Percentiles rank a stretch among this genome's conserved stretches.
These are phyloP conservation scores for Ligustrum vulgare DNA, from an alignment of 257 asterid genomes.

Conservation along the genomic window DNA sequence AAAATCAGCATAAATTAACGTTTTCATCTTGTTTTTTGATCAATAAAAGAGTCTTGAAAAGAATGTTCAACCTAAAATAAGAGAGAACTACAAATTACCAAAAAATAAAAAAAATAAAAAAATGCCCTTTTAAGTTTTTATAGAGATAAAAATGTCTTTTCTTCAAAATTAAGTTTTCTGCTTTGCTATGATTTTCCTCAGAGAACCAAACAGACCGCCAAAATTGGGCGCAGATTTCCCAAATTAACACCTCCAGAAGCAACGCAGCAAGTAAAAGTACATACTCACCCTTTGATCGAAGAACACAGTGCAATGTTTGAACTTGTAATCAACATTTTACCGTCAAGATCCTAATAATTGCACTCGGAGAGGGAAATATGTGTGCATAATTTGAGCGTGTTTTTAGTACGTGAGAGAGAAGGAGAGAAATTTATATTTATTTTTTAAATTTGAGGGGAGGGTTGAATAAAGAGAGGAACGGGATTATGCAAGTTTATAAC, in stretches of 20 bases:
- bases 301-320: conserved; percentile 2
- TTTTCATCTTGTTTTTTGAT: neutral
- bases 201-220: neutral
- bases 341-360: neutral
- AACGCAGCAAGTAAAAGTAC: neutral
- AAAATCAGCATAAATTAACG: neutral
- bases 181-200: neutral
- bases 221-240: neutral
- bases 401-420: neutral
- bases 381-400: neutral
- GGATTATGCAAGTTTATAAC: conserved; percentile 37
- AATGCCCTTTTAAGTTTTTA: neutral
- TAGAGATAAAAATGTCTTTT: neutral
- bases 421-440: neutral
- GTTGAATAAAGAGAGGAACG: neutral
- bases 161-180: neutral
- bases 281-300: conserved; percentile 24
- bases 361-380: neutral
- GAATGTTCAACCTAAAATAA: neutral
- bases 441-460: conserved; percentile 1
- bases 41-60: neutral
- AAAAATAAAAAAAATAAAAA: neutral
- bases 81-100: neutral
- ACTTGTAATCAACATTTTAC: conserved; percentile 16
- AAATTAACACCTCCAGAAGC: neutral